Evolutionary conservation across 352 stramenopile species (phyloP), one percentile per base, ranked within the genome.

Genomic region (Globisporangium middletonii): DNA sequence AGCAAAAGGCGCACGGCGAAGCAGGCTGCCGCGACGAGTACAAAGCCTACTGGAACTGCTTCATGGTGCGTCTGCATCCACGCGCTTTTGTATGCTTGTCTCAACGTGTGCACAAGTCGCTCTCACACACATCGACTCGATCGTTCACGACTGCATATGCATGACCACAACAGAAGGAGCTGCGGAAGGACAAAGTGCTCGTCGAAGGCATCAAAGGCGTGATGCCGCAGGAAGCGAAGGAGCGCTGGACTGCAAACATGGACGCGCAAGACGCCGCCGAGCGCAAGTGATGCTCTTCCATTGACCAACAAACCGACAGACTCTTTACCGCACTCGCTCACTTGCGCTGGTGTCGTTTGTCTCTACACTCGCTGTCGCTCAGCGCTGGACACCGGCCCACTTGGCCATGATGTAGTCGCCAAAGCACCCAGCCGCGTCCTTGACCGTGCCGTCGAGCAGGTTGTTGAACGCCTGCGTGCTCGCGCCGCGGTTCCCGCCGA

Each of bases 381-480:
- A 77, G 46, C 82, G 79, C 67, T 92, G 82, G 46, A 92, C 82
- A 41, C 75, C 71, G 4, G 79, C 77, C 82, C 82, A 92, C 48
- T 92, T 92, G 44, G 79, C 79, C 72, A 84, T 83, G 65, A 90
- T 89, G 71, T 92, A 92, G 63, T 89, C 77, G 15, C 82, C 82
- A 61, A 92, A 92, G 64, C 71, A 81, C 16, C 70, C 77, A 51
- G 83, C 64, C 3, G 63, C 50, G 51, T 87, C 75, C 53, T 61
- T 68, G 50, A 87, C 76, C 2, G 74, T 86, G 54, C 78, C 75
- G 50, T 89, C 80, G 19, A 89, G 60, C 46, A 92, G 62, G 45
- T 88, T 92, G 65, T 92, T 92, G 59, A 92, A 88, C 19, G 62
- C 61, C 23, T 72, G 65, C 50, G 48, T 50, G 46, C 8, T 71